Percentiles rank a stretch among this genome's conserved stretches.
Evolutionary conservation across 2,329 filamentous ascomycete genomes (phyloP).

Genomic region (Venturia aucupariae): DNA sequence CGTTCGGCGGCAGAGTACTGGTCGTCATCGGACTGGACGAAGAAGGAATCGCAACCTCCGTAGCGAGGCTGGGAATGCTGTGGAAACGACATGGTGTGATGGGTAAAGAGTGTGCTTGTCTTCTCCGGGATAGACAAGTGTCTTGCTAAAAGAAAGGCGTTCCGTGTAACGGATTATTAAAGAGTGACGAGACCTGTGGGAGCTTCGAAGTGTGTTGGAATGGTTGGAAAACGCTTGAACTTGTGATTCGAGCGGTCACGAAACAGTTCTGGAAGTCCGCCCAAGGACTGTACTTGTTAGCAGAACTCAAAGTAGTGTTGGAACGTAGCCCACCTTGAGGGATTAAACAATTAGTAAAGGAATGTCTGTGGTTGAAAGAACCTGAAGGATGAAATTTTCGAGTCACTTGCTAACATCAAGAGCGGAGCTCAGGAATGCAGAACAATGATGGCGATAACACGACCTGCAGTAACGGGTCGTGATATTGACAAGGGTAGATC

Average conservation of each 20-base stretch:
- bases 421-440: conserved; percentile 29
- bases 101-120: conserved; percentile 37
- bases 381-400: conserved; percentile 24
- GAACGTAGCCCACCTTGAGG: conserved; percentile 33
- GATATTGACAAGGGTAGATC: conserved; percentile 32
- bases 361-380: conserved; percentile 27
- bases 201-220: background rate
- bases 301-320: background rate
- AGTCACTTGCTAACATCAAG: conserved; percentile 36
- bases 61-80: conserved; percentile 40
- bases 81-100: conserved; percentile 47
- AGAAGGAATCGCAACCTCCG: conserved; percentile 59
- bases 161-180: conserved; percentile 29
- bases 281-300: background rate
- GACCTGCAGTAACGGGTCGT: conserved; percentile 23
- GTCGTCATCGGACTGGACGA: conserved; percentile 53
- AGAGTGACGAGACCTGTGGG: conserved; percentile 24
- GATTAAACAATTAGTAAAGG: conserved; percentile 40
- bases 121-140: conserved; percentile 35
- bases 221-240: background rate
- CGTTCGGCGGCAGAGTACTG: conserved; percentile 50
- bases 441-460: conserved; percentile 25
- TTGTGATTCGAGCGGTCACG: background rate
- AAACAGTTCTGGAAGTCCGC: background rate
- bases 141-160: conserved; percentile 24